These are phyloP conservation scores for Saccharomyces mikatae DNA, from an alignment of 805 yeast genomes.

Conservation along the genomic window DNA sequence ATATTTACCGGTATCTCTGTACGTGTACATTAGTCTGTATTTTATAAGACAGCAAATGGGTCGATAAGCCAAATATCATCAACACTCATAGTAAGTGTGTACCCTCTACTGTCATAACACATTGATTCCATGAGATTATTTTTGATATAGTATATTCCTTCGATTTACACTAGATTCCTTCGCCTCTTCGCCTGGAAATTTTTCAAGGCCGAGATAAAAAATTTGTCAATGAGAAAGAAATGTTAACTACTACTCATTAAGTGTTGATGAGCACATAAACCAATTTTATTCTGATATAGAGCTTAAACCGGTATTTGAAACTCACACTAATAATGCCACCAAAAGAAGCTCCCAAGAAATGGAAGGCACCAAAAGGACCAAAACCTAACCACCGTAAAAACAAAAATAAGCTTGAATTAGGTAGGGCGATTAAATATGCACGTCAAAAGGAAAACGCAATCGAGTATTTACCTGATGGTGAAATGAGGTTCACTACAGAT, in stretches of 20 bases:
- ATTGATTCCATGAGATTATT: not conserved
- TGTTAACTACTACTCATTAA: not conserved
- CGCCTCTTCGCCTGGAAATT: not conserved
- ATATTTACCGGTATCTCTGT: not conserved
- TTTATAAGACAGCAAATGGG: not conserved
- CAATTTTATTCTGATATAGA: not conserved
- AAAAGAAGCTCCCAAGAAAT: slow-evolving; percentile 52
- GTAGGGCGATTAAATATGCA: slow-evolving; percentile 71
- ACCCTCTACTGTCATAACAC: not conserved
- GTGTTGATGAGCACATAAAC: not conserved
- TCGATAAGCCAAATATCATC: not conserved
- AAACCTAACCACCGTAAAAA: slow-evolving; percentile 80
- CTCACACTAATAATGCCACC: slow-evolving; percentile 29
- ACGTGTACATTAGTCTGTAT: not conserved
- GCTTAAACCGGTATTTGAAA: not conserved
- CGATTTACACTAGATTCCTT: not conserved
- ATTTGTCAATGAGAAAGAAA: not conserved
- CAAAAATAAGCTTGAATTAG: slow-evolving; percentile 77
- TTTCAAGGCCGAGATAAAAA: not conserved
- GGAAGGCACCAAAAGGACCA: slow-evolving; percentile 89
- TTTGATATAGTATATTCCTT: not conserved
- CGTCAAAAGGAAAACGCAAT: slow-evolving; percentile 62
- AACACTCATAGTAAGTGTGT: not conserved
- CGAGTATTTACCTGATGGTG: slow-evolving; percentile 74
- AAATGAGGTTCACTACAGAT: slow-evolving; percentile 78